Evolutionary conservation across 192 early-diverging fungal species (phyloP).

Genomic region (Helicostylum pulchrum): DNA sequence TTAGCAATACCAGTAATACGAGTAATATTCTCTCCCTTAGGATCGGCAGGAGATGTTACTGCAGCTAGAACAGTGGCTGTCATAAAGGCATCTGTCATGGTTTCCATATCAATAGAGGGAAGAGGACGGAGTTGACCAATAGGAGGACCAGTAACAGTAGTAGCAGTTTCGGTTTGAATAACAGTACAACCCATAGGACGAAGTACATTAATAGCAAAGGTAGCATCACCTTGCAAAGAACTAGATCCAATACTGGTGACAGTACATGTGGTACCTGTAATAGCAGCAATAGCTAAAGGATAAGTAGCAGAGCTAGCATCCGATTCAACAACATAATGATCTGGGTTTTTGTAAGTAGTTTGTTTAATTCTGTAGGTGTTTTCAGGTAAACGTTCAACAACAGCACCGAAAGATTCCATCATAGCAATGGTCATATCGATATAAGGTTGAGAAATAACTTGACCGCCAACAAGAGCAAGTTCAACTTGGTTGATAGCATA

Average conservation of each 20-base stretch:
- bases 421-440: constrained; percentile 99
- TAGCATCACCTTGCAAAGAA: constrained; percentile 90
- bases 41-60: constrained; percentile 54
- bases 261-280: constrained; percentile 83
- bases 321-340: constrained; percentile 87
- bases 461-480: constrained; percentile 82
- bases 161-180: constrained; percentile 82
- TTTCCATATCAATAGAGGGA: constrained; percentile 90
- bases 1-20: constrained; percentile 94
- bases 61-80: constrained; percentile 92
- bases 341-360: constrained; percentile 77
- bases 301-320: constrained; percentile 98
- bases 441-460: constrained; percentile 96
- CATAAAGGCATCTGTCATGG: constrained; percentile 98
- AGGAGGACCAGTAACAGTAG: constrained; percentile 86
- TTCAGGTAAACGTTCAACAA: constrained; percentile 65
- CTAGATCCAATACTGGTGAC: constrained; percentile 92
- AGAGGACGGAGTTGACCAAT: constrained; percentile 68
- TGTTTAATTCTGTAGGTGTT: constrained; percentile 85
- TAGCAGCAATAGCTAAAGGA: constrained; percentile 94
- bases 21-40: constrained; percentile 60
- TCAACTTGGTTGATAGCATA: constrained; percentile 80
- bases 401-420: constrained; percentile 93
- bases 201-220: constrained; percentile 87
- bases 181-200: constrained; percentile 91